phyloP scores from a whole-genome alignment of 306 rosid species.

The Quercus parvula region DNA sequence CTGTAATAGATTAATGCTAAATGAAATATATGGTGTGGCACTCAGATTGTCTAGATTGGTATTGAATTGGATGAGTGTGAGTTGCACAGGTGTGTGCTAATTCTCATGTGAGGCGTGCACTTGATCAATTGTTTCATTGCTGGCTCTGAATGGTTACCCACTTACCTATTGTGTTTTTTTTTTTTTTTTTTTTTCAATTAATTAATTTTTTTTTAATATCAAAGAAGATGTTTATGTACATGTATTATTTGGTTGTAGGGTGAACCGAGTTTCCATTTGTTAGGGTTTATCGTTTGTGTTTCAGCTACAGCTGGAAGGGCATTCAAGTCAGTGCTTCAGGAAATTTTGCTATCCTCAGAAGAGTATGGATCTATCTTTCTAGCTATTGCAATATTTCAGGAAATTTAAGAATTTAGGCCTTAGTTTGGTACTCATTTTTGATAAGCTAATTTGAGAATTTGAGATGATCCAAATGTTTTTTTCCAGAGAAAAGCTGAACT shows the following conservation, averaged over 20 bases:
- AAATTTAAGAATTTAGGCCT: background rate
- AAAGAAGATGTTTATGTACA: background rate
- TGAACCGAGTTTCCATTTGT: slow-evolving; percentile 30
- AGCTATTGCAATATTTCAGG: background rate
- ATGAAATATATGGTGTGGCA: too few relatives aligned
- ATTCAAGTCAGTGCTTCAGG: slow-evolving; percentile 26
- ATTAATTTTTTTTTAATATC: too few relatives aligned
- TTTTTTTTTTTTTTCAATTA: too few relatives aligned
- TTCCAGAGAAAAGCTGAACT: slow-evolving; percentile 21
- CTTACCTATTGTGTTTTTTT: too few relatives aligned
- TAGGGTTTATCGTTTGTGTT: slow-evolving; percentile 21
- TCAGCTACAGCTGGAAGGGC: slow-evolving; percentile 30
- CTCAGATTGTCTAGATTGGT: too few relatives aligned
- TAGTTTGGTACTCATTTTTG: background rate
- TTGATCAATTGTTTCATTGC: too few relatives aligned
- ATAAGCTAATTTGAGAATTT: too few relatives aligned
- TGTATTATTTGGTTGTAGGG: slow-evolving; percentile 1
- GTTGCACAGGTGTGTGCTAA: too few relatives aligned
- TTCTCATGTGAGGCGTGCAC: too few relatives aligned
- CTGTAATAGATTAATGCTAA: too few relatives aligned
- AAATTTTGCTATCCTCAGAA: slow-evolving; percentile 25
- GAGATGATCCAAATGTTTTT: background rate
- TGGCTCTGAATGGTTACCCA: too few relatives aligned
- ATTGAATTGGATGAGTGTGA: too few relatives aligned
- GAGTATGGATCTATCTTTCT: slow-evolving; percentile 5